A percentile compares a stretch with the other conserved stretches of the same genome.
Conservation (phyloP, 2,329 filamentous ascomycete genomes). For the Scedosporium boydii region DNA sequence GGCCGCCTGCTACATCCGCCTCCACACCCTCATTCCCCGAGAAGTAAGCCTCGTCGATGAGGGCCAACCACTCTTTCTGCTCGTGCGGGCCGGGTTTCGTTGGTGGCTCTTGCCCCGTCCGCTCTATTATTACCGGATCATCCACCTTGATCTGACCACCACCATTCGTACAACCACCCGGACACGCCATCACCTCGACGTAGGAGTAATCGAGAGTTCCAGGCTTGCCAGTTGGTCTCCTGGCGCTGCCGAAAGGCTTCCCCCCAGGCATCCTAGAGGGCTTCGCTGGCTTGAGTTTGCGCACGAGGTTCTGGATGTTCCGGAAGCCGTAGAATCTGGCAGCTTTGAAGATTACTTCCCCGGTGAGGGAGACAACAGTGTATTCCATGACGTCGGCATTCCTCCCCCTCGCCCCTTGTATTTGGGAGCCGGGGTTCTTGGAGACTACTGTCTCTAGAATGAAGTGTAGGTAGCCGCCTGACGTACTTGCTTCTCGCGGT, state of each 20-base stretch:
- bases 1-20: slow-evolving; percentile 12
- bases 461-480: slow-evolving; percentile 81
- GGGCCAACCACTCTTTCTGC: slow-evolving; percentile 76
- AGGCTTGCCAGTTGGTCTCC: slow-evolving; percentile 38
- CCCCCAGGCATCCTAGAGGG: slow-evolving; percentile 73
- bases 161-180: slow-evolving; percentile 96
- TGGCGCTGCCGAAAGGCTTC: slow-evolving; percentile 46
- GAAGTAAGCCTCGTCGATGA: slow-evolving; percentile 85
- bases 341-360: slow-evolving; percentile 60
- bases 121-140: slow-evolving; percentile 54
- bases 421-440: slow-evolving; percentile 59
- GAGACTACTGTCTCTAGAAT: slow-evolving; percentile 68
- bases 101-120: slow-evolving; percentile 27
- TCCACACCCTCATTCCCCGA: slow-evolving; percentile 53
- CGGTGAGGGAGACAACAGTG: slow-evolving; percentile 47
- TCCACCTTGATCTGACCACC: slow-evolving; percentile 91
- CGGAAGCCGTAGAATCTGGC: slow-evolving; percentile 95
- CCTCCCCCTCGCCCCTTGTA: slow-evolving; percentile 65
- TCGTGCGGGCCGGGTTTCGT: slow-evolving; percentile 60
- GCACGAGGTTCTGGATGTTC: slow-evolving; percentile 95
- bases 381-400: slow-evolving; percentile 92
- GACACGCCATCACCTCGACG: slow-evolving; percentile 98
- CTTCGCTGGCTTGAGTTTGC: slow-evolving; percentile 75
- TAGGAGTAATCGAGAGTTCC: slow-evolving; percentile 65
- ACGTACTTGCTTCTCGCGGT: slow-evolving; percentile 58